These are phyloP conservation scores for Paramarasmius palmivorus DNA, from an alignment of 1,284 basidiomycete species.

Conservation along the genomic window DNA sequence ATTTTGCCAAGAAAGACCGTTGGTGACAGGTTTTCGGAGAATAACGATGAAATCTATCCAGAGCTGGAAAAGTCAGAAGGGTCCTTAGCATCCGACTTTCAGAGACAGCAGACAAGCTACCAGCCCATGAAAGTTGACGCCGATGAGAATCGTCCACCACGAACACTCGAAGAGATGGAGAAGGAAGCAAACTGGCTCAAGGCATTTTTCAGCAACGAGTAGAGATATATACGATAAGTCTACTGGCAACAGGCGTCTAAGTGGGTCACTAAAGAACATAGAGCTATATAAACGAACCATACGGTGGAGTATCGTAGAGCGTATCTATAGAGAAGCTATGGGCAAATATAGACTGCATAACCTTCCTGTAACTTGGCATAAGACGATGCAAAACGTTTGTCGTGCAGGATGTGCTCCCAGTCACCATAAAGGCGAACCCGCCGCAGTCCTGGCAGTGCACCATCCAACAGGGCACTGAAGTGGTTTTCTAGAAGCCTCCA, in stretches of 20 bases:
- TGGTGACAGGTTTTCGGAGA: conserved; percentile 65
- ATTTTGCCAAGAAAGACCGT: conserved; percentile 75
- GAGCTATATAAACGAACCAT: neutral
- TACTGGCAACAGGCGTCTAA: neutral
- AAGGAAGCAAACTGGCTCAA: conserved; percentile 70
- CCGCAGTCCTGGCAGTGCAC: conserved; percentile 38
- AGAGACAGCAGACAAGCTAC: conserved; percentile 18
- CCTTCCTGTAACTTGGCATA: conserved; percentile 2
- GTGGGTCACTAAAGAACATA: neutral
- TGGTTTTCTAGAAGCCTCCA: conserved; percentile 49
- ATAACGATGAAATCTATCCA: conserved; percentile 81
- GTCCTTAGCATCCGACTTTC: conserved; percentile 42
- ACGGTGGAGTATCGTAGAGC: neutral
- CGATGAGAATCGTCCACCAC: conserved; percentile 68
- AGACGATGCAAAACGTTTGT: conserved; percentile 31
- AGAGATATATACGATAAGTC: neutral
- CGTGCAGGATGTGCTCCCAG: conserved; percentile 39
- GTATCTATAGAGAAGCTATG: neutral
- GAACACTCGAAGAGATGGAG: conserved; percentile 76
- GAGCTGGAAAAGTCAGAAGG: conserved; percentile 70
- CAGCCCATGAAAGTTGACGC: conserved; percentile 59
- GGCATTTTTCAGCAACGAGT: conserved; percentile 42
- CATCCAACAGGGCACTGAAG: conserved; percentile 39
- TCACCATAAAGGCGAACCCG: conserved; percentile 48
- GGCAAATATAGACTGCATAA: conserved; percentile 2